Percentiles rank a stretch among this genome's conserved stretches.
These are phyloP conservation scores for Eucalyptus tenuipes DNA, from an alignment of 345 rosid species.

Conservation along the genomic window DNA sequence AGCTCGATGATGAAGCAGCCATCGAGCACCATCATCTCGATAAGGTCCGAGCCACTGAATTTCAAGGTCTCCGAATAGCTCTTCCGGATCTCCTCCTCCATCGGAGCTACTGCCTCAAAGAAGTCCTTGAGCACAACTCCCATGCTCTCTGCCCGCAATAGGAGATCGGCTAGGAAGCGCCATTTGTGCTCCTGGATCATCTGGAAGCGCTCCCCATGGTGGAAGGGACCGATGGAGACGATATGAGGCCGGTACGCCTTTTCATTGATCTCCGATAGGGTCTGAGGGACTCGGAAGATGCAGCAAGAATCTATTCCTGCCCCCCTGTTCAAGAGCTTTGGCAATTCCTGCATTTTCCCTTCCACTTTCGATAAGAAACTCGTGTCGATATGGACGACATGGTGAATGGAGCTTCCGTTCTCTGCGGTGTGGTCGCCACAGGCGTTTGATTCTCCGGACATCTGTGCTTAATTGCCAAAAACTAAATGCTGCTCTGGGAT, in stretches of 20 bases:
- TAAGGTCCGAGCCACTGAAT: slow-evolving; percentile 17
- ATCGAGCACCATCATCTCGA: slow-evolving; percentile 63
- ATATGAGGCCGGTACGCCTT: slow-evolving; percentile 49
- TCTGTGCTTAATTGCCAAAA: background rate
- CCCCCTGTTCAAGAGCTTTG: slow-evolving; percentile 11
- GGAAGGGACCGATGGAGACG: slow-evolving; percentile 70
- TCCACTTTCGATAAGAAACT: background rate
- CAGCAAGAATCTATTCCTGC: slow-evolving; percentile 30
- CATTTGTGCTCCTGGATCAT: slow-evolving; percentile 85
- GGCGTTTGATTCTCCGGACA: background rate
- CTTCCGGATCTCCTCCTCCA: slow-evolving; percentile 37
- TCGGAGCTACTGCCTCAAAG: slow-evolving; percentile 15
- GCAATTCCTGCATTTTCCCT: slow-evolving; percentile 19
- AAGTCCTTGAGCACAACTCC: slow-evolving; percentile 24
- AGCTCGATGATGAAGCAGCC: slow-evolving; percentile 51
- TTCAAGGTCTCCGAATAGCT: slow-evolving; percentile 49
- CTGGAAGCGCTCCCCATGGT: slow-evolving; percentile 25
- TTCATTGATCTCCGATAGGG: slow-evolving; percentile 42
- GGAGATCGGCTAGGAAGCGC: slow-evolving; percentile 31
- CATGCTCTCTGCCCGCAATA: slow-evolving; percentile 4
- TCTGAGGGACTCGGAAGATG: slow-evolving; percentile 28
- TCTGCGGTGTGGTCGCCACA: background rate
- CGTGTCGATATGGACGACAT: background rate
- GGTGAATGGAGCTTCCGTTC: background rate
- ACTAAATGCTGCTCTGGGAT: background rate